Conservation (phyloP, 306 rosid species). For the Prunus kanzakura region DNA sequence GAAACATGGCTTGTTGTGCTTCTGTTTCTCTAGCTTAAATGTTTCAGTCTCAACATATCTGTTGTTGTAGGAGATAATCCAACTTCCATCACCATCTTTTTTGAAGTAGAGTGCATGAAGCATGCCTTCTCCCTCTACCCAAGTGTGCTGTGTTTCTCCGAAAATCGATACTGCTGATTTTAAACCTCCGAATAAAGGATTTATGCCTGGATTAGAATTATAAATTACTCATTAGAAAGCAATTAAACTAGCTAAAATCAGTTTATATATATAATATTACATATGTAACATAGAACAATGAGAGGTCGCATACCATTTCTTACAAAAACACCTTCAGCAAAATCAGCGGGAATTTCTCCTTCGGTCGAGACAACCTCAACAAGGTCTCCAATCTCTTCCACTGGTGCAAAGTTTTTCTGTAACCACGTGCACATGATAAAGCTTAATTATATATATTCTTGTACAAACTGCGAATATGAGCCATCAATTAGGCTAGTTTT, state of each 20-base stretch:
- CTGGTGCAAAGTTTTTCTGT: conserved; percentile 32
- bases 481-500: no score
- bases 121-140: conserved; percentile 92
- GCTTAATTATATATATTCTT: no score
- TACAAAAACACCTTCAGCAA: conserved; percentile 50
- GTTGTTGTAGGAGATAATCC: conserved; percentile 49
- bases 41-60: conserved; percentile 51
- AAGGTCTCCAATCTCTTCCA: conserved; percentile 47
- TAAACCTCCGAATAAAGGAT: conserved; percentile 60
- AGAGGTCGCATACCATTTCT: conserved; percentile 49
- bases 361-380: conserved; percentile 15
- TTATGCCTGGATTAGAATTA: conserved; percentile 34
- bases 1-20: conserved; percentile 40
- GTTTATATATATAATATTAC: no score
- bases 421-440: background rate
- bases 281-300: no score
- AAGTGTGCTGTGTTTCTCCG: conserved; percentile 39
- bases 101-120: conserved; percentile 58
- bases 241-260: no score
- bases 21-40: conserved; percentile 35
- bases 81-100: conserved; percentile 21
- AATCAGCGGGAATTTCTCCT: conserved; percentile 43
- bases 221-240: no score
- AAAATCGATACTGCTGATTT: conserved; percentile 52
- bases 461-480: no score